phyloP scores from a whole-genome alignment of 257 asterid genomes.

The Schizonepeta tenuifolia region DNA sequence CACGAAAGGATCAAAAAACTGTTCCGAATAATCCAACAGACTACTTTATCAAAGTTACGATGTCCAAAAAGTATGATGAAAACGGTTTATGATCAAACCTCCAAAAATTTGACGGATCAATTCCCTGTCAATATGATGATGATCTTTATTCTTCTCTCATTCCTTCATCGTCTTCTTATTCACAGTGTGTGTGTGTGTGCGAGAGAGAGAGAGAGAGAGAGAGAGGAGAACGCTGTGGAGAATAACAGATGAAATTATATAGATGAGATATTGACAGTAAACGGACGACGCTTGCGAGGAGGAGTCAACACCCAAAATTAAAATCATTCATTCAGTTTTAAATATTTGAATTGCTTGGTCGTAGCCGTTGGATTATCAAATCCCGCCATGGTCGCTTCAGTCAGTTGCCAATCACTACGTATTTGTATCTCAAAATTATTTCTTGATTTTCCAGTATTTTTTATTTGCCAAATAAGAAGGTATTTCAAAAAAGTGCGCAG shows the following conservation, averaged over 20 bases:
- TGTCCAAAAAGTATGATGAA: slow-evolving; percentile 6
- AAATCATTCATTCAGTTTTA: slow-evolving; percentile 28
- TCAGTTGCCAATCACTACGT: not conserved
- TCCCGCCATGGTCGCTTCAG: slow-evolving; percentile 50
- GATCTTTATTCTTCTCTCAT: not conserved
- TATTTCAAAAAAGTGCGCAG: too few relatives aligned
- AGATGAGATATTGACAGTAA: not conserved
- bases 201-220: not conserved
- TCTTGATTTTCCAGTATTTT: too few relatives aligned
- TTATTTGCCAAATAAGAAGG: too few relatives aligned
- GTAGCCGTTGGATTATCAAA: slow-evolving; percentile 53
- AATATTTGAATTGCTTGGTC: slow-evolving; percentile 44
- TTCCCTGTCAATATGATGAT: slow-evolving; percentile 11
- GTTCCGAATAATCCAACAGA: not conserved
- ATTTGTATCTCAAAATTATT: not conserved
- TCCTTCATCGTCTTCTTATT: not conserved
- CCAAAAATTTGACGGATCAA: not conserved
- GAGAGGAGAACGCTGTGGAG: not conserved
- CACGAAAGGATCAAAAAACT: not conserved
- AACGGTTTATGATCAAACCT: slow-evolving; percentile 26
- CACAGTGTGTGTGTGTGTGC: not conserved
- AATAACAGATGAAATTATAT: not conserved
- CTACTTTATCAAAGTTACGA: not conserved
- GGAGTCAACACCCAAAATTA: slow-evolving; percentile 16
- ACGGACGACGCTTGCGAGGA: not conserved